A percentile compares a stretch with the other conserved stretches of the same genome.
Conservation (phyloP, 2,329 filamentous ascomycete genomes). For the Bipolaris zeicola region DNA sequence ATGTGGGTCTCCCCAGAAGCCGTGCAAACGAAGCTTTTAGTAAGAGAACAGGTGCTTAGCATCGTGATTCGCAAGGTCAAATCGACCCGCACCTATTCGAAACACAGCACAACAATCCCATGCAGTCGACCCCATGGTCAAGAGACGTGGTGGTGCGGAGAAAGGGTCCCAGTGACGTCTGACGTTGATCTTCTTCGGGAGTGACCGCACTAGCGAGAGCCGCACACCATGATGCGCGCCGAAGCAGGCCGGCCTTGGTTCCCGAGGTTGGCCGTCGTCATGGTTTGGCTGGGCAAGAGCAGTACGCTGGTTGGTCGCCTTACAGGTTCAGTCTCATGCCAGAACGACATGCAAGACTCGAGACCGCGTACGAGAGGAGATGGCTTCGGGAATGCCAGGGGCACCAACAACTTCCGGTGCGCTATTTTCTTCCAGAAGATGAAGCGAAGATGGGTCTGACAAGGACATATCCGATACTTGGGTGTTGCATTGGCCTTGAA, state of each 20-base stretch:
- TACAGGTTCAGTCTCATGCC: background rate
- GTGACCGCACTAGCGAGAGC: conserved; percentile 28
- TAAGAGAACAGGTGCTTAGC: background rate
- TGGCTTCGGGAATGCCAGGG: background rate
- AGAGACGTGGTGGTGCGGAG: conserved; percentile 5
- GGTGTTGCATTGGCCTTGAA: conserved; percentile 5
- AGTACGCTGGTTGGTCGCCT: background rate
- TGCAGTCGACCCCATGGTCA: conserved; percentile 1
- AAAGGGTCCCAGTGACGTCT: conserved; percentile 20
- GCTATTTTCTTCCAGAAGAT: conserved; percentile 4
- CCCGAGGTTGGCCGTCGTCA: conserved; percentile 9
- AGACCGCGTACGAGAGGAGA: background rate
- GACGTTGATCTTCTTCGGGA: conserved; percentile 23
- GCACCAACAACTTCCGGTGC: background rate
- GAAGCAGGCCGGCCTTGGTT: conserved; percentile 9
- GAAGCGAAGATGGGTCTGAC: background rate
- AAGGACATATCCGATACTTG: background rate
- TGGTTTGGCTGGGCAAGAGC: conserved; percentile 2
- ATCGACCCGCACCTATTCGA: background rate
- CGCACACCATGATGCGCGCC: conserved; percentile 21
- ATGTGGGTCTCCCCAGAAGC: conserved; percentile 21
- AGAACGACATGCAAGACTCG: background rate
- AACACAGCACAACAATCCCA: background rate
- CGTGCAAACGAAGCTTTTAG: conserved; percentile 15
- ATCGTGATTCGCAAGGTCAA: conserved; percentile 2